Evolutionary conservation across 2,329 filamentous ascomycete genomes (phyloP), one percentile per base, ranked within the genome.

Genomic region (Lasiodiplodia theobromae): DNA sequence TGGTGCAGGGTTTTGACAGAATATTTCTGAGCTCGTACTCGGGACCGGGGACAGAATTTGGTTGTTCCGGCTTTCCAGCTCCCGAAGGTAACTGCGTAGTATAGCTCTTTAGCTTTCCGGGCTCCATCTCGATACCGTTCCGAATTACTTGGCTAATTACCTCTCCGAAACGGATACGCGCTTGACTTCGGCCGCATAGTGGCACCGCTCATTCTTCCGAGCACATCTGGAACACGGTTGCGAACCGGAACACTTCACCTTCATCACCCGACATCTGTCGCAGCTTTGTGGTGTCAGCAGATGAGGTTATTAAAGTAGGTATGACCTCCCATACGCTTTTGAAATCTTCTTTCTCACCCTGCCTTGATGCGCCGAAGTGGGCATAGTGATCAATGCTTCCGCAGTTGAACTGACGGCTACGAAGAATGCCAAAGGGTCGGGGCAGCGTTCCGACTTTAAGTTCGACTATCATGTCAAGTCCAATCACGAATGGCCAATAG

Each of bases 381-480:
- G 49, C 49, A 51, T 51, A 21, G 1, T 23, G 49, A 11, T 11
- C n/a, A 11, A n/a, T 10, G 31, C 31, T 34, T 10, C 31, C 31
- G 7, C 8, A 16, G 49, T 3, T 51, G 49, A 51, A 51, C 21
- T 21, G 21, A 10, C 21, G 8, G 8, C 6, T 21, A 18, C 47
- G 18, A 51, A 51, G 8, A 21, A 10, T 34, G 31, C 31, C 31
- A 34, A 8, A 34, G 31, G 7, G 8, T 51, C 49, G 49, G 49
- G 49, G 49, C 49, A 56, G 23, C 31, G 16, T 37, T 56, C 53
- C 53, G 25, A 56, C 51, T 56, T 31, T 21, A 21, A 56, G 21
- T 5, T 21, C 5, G 14, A 21, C 31, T 21, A 54, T 23, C 21
- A 54, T 14, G 18, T n/a, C 44, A n/a, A 21, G 18, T 21, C 25